Evolutionary conservation across 1,139 yeast genomes (phyloP).

Genomic region (Sugiyamaella castrensis): DNA sequence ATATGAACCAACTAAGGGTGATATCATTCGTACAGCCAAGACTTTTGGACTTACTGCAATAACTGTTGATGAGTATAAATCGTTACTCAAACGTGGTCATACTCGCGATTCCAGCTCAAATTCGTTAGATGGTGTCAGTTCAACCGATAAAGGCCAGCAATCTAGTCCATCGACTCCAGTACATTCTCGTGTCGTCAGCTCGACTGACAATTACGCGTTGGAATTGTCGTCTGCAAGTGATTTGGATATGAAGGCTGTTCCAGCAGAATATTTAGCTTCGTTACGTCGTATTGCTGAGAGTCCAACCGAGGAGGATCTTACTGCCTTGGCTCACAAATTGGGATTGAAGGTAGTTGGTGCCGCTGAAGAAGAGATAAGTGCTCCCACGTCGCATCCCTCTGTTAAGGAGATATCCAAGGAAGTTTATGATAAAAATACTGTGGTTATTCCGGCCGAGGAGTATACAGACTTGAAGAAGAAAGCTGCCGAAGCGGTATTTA

Average conservation of each 20-base stretch:
- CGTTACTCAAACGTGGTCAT: conserved; percentile 24
- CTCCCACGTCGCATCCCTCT: background rate
- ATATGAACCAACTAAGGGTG: conserved; percentile 39
- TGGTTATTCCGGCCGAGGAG: conserved; percentile 2
- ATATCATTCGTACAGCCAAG: conserved; percentile 39
- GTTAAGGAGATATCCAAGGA: conserved; percentile 7
- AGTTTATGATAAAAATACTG: conserved; percentile 2
- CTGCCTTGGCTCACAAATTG: conserved; percentile 30
- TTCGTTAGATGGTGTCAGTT: conserved; percentile 5
- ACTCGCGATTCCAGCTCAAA: conserved; percentile 8
- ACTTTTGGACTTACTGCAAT: conserved; percentile 42
- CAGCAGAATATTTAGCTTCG: conserved; percentile 35
- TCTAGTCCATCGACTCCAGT: conserved; percentile 12
- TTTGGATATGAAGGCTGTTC: conserved; percentile 36
- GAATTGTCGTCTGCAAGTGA: conserved; percentile 16
- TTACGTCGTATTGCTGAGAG: conserved; percentile 36
- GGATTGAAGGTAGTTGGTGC: conserved; percentile 25
- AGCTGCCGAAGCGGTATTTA: conserved; percentile 9
- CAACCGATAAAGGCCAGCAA: background rate
- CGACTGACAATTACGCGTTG: conserved; percentile 4
- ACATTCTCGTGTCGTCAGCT: conserved; percentile 4
- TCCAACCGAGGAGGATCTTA: conserved; percentile 36
- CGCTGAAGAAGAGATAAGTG: conserved; percentile 3
- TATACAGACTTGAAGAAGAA: conserved; percentile 10
- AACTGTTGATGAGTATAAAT: conserved; percentile 38